A percentile compares a stretch with the other conserved stretches of the same genome.
phyloP scores from a whole-genome alignment of 2,329 filamentous ascomycete genomes.

The Penicillium concentricum region DNA sequence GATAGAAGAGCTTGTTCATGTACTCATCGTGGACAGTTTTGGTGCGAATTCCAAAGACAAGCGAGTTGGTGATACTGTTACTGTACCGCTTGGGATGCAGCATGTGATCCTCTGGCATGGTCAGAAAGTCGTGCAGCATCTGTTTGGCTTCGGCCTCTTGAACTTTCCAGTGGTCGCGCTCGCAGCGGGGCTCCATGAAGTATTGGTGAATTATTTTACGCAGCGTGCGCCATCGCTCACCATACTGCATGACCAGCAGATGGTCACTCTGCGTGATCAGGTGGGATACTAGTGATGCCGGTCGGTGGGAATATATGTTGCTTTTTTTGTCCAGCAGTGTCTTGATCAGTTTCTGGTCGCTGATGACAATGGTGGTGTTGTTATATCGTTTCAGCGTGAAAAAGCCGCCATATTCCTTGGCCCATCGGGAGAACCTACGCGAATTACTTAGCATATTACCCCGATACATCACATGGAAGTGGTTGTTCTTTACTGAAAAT shows the following conservation, averaged over 20 bases:
- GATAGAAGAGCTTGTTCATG: neutral
- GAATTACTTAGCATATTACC: neutral
- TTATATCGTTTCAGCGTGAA: neutral
- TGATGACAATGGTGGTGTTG: neutral
- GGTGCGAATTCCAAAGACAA: neutral
- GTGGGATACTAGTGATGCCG: neutral
- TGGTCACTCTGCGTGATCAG: neutral
- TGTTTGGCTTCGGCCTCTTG: conserved; percentile 51
- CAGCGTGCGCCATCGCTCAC: conserved; percentile 45
- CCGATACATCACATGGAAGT: neutral
- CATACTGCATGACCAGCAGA: conserved; percentile 2
- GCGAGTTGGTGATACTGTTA: conserved; percentile 47
- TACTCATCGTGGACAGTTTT: neutral
- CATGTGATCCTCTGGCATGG: conserved; percentile 46
- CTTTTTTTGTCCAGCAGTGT: neutral
- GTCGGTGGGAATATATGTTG: neutral
- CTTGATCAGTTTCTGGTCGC: neutral
- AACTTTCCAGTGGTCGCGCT: conserved; percentile 24
- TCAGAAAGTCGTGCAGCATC: conserved; percentile 48
- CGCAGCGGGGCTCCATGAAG: conserved; percentile 43
- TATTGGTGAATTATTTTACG: conserved; percentile 49
- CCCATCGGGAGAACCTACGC: neutral
- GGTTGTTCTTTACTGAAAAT: neutral
- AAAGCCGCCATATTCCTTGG: neutral
- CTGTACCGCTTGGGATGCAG: conserved; percentile 49